phyloP scores from a whole-genome alignment of 2,329 filamentous ascomycete genomes.

The Paecilomyces sp. region DNA sequence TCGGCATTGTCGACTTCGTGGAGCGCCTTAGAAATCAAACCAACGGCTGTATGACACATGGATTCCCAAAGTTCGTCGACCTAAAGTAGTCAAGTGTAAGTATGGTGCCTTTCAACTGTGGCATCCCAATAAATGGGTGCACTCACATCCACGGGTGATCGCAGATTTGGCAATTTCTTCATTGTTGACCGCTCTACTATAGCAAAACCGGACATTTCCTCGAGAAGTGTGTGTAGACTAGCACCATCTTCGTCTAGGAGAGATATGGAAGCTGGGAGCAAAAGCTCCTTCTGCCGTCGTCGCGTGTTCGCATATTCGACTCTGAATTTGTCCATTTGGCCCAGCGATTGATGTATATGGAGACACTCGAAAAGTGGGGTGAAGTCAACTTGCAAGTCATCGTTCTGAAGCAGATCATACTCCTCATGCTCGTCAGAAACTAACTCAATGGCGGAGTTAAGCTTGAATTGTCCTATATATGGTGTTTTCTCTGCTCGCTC shows the following conservation, averaged over 20 bases:
- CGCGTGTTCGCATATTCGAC: conserved; percentile 88
- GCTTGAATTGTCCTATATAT: conserved; percentile 73
- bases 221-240: conserved; percentile 80
- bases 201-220: conserved; percentile 91
- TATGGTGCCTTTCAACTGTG: conserved; percentile 2
- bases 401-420: conserved; percentile 91
- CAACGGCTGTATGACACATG: conserved; percentile 84
- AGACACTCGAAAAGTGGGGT: conserved; percentile 88
- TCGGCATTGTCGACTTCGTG: conserved; percentile 80
- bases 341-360: conserved; percentile 92
- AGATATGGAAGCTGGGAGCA: conserved; percentile 69
- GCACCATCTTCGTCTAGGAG: conserved; percentile 76
- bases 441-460: conserved; percentile 93
- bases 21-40: conserved; percentile 71
- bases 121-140: background rate
- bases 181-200: conserved; percentile 95
- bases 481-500: conserved; percentile 70
- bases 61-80: conserved; percentile 99
- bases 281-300: conserved; percentile 81
- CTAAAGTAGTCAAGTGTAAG: conserved; percentile 35
- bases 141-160: conserved; percentile 72
- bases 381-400: conserved; percentile 91
- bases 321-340: conserved; percentile 85
- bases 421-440: conserved; percentile 94
- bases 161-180: conserved; percentile 73